Evolutionary conservation across 176 grass and related monocot species (phyloP).

Genomic region (Lolium rigidum): DNA sequence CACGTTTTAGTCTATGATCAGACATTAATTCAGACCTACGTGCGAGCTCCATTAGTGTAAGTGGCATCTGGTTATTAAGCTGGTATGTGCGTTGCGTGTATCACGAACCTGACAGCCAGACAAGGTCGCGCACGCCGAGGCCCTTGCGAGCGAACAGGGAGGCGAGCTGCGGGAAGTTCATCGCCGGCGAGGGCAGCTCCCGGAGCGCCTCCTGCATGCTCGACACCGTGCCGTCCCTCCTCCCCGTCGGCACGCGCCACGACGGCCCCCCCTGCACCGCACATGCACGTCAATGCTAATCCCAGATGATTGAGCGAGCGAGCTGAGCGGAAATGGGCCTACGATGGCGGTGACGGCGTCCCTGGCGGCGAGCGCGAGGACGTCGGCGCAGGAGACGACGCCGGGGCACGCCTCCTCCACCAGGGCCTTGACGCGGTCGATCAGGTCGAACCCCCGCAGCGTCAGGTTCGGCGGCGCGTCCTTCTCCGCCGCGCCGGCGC

Average conservation of each 20-base stretch:
- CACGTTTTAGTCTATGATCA: not conserved
- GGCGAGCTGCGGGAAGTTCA: conserved; percentile 57
- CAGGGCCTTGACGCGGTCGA: conserved; percentile 71
- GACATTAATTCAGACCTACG: not conserved
- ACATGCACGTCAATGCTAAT: not conserved
- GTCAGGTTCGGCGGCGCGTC: conserved; percentile 71
- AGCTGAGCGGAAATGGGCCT: not conserved
- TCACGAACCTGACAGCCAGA: conserved; percentile 70
- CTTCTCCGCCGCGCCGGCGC: conserved; percentile 64
- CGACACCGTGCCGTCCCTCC: conserved; percentile 80
- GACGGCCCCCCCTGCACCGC: conserved; percentile 71
- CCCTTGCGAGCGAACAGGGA: conserved; percentile 72
- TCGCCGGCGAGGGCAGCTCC: conserved; percentile 63
- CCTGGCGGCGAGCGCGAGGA: conserved; percentile 67
- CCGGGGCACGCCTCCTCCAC: conserved; percentile 89
- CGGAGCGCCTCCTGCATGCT: conserved; percentile 56
- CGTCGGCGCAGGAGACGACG: conserved; percentile 91
- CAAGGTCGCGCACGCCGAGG: conserved; percentile 71
- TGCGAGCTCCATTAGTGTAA: not conserved
- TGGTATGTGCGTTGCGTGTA: not conserved
- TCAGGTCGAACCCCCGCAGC: conserved; percentile 83
- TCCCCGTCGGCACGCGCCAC: conserved; percentile 87
- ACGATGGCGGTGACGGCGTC: conserved; percentile 84
- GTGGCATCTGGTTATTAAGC: not conserved
- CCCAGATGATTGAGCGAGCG: too few species aligned